Percentiles rank a stretch among this genome's conserved stretches.
Conservation (phyloP, 208 protist genomes). For the Acanthamoeba triangularis region DNA sequence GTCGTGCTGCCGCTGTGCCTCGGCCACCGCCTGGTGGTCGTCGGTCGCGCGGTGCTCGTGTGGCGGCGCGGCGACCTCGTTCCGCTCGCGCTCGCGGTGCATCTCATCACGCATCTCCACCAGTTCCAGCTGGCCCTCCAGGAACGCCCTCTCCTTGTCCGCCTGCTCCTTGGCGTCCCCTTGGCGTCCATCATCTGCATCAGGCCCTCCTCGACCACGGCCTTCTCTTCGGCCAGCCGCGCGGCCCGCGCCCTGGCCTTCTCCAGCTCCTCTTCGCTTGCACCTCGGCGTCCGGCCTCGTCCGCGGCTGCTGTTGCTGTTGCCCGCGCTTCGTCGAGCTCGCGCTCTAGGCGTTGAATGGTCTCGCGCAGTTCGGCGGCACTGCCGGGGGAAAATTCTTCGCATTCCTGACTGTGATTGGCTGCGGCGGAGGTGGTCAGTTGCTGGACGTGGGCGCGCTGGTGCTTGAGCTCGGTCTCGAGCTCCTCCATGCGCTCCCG, state of each 20-base stretch:
- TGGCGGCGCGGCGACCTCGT: too few species aligned
- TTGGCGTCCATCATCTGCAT: slow-evolving; percentile 1
- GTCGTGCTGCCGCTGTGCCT: neutral
- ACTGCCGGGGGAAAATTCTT: neutral
- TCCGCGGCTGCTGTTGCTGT: neutral
- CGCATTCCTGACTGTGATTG: neutral
- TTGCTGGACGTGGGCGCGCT: neutral
- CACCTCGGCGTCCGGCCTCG: neutral
- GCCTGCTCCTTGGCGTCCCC: slow-evolving; percentile 38
- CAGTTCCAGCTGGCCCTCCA: neutral
- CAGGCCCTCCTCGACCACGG: slow-evolving; percentile 16
- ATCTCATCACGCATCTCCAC: too few species aligned
- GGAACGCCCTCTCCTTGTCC: neutral
- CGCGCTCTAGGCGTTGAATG: neutral
- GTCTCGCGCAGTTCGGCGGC: neutral
- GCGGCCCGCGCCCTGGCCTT: neutral
- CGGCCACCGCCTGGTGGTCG: neutral
- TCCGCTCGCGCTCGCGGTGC: too few species aligned
- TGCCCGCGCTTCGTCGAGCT: neutral
- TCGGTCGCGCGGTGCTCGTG: too few species aligned
- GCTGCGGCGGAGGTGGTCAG: neutral
- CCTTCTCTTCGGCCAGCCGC: neutral
- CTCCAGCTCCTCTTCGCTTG: neutral
- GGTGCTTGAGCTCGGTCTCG: neutral
- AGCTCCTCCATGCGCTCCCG: neutral